Conservation (phyloP, 2,329 filamentous ascomycete species). For the Arthrinium puccinioides region DNA sequence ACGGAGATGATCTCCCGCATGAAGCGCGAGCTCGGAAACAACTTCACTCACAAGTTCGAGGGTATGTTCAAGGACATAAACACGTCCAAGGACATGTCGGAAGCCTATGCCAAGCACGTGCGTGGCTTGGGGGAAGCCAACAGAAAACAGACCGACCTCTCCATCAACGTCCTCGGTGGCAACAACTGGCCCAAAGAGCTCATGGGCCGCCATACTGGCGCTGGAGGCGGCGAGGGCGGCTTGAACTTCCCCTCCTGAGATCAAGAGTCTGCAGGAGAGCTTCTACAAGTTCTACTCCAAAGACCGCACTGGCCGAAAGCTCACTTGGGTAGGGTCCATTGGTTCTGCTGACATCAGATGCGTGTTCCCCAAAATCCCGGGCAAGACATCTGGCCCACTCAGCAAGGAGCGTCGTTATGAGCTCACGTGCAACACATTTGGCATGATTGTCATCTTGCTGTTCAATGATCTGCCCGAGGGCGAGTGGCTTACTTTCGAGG, state of each 20-base stretch:
- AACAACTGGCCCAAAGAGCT: conserved; percentile 94
- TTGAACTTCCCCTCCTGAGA: conserved; percentile 68
- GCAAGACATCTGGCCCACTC: conserved; percentile 56
- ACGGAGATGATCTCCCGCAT: conserved; percentile 94
- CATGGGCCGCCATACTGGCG: conserved; percentile 56
- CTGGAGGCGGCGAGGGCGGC: conserved; percentile 37
- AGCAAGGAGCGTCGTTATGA: conserved; percentile 72
- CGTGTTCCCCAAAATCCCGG: conserved; percentile 63
- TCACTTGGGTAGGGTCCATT: conserved; percentile 69
- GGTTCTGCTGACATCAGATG: conserved; percentile 85
- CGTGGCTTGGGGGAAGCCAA: conserved; percentile 41
- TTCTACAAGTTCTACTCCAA: conserved; percentile 85
- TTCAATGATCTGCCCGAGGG: conserved; percentile 70
- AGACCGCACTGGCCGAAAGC: conserved; percentile 78
- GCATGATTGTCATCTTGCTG: conserved; percentile 80
- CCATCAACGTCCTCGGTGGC: conserved; percentile 79
- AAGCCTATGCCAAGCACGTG: conserved; percentile 66
- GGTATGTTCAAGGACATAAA: conserved; percentile 98
- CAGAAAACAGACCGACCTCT: conserved; percentile 66
- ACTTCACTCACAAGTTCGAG: conserved; percentile 88
- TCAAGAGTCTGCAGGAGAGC: conserved; percentile 70
- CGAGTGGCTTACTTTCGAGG: conserved; percentile 53
- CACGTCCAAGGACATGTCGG: conserved; percentile 74
- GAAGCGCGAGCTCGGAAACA: conserved; percentile 93
- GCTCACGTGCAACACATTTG: conserved; percentile 85